Evolutionary conservation across 2,329 filamentous ascomycete species (phyloP), one percentile per base, ranked within the genome.

Genomic region (Claviceps sp.): DNA sequence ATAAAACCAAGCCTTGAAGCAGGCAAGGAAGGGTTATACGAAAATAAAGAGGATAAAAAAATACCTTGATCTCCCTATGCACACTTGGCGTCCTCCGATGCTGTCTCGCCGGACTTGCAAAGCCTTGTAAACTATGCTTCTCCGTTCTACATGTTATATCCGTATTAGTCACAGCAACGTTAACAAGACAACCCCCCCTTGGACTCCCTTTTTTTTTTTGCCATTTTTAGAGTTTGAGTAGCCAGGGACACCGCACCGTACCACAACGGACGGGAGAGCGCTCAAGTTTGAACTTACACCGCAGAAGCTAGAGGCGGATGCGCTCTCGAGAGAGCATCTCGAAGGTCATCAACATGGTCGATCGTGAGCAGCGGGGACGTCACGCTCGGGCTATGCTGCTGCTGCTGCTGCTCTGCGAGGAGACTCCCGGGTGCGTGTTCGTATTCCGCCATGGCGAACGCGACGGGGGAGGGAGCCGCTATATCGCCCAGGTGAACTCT

Each of bases 11-110:
- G 30, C 30, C 30, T 34, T 11, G 30, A 34, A 34, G 3, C 3
- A 34, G 30, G 30, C 30, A 11, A 30, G 26, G 26, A 30, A 30
- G 8, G 2, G 26, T 9, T 9, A 30, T 30, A 1, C 2, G 26
- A 30, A 9, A 30, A 30, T 30, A 1, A 30, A 30, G 41, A 40
- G 8, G 22, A 24, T 8, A 37, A 20, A 3, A 43, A 46, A 34
- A 16, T 4, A 79, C 77, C 71, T 79, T 81, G 64, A 82, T 69
- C 60, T 78, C 71, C 54, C 75, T 74, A 66, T 78, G 77, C 18
- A 72, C 72, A 46, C 77, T 81, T 0, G 77, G 77, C 1, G 77
- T 78, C 45, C 78, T 70, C 55, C 68, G 74, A 60, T 81, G 78
- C 48, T 82, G 78, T 53, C 78, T 71, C 63, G 78, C 63, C 34